Evolutionary conservation across 225 moss, liverwort and hornwort genomes (phyloP).

Genomic region (Lunularia cruciata): DNA sequence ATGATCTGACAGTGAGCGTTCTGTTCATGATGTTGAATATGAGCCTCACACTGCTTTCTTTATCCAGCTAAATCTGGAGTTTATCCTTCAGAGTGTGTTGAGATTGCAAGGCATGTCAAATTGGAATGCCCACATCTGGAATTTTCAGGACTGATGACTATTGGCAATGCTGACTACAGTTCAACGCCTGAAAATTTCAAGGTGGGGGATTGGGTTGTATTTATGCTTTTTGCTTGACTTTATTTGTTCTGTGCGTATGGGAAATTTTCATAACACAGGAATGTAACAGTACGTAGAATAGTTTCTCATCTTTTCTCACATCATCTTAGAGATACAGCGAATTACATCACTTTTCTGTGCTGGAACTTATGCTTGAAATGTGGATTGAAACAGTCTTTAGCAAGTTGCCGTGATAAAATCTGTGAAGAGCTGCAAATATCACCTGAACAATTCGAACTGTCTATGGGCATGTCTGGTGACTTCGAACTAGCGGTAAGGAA

Average conservation of each 20-base stretch:
- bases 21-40: too few species aligned
- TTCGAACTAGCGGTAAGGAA: slow-evolving; percentile 77
- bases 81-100: slow-evolving; percentile 74
- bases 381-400: slow-evolving; percentile 52
- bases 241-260: too few species aligned
- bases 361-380: slow-evolving; percentile 7
- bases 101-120: slow-evolving; percentile 81
- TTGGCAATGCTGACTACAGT: slow-evolving; percentile 90
- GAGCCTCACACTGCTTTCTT: too few species aligned
- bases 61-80: slow-evolving; percentile 84
- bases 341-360: background rate
- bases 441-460: slow-evolving; percentile 72
- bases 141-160: slow-evolving; percentile 92
- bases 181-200: slow-evolving; percentile 84
- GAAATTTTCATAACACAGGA: too few species aligned
- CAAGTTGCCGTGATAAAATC: slow-evolving; percentile 68
- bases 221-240: too few species aligned
- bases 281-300: too few species aligned
- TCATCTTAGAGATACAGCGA: background rate
- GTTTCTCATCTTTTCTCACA: too few species aligned
- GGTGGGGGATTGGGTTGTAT: slow-evolving; percentile 35
- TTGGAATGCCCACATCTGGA: slow-evolving; percentile 75
- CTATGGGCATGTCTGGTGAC: slow-evolving; percentile 98
- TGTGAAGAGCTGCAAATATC: slow-evolving; percentile 72
- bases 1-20: too few species aligned